Evolutionary conservation across 1,284 basidiomycete genomes (phyloP).

Genomic region (Porogramme epimiltina): DNA sequence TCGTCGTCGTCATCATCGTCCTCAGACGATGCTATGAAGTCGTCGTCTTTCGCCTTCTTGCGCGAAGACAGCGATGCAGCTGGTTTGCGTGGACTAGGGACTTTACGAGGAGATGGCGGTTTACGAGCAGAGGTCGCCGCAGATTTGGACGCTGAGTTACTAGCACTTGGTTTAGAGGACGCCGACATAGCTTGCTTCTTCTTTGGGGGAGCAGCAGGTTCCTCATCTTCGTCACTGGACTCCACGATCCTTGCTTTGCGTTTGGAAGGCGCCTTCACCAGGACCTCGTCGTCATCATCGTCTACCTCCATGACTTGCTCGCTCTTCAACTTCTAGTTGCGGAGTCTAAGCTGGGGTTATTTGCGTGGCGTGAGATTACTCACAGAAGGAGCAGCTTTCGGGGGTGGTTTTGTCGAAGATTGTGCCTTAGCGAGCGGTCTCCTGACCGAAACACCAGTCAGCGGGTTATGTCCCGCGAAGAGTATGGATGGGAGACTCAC

Average conservation of each 20-base stretch:
- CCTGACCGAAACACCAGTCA: background rate
- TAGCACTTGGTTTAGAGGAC: conserved; percentile 29
- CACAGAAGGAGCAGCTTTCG: background rate
- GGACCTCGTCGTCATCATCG: conserved; percentile 20
- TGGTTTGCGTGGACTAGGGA: background rate
- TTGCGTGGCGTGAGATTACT: background rate
- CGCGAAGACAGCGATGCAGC: background rate
- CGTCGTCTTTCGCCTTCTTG: conserved; percentile 26
- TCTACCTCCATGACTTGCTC: conserved; percentile 29
- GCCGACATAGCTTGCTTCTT: conserved; percentile 40
- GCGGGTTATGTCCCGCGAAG: background rate
- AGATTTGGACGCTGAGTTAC: conserved; percentile 16
- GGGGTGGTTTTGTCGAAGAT: background rate
- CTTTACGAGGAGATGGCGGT: conserved; percentile 1
- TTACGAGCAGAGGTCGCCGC: conserved; percentile 12
- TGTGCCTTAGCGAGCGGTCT: background rate
- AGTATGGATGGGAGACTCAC: background rate
- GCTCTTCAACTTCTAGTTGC: conserved; percentile 25
- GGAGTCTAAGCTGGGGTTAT: background rate
- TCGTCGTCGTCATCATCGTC: conserved; percentile 26
- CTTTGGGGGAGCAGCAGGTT: conserved; percentile 36
- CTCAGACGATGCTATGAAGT: conserved; percentile 24
- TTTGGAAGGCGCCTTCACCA: conserved; percentile 24
- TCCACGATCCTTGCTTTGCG: conserved; percentile 32
- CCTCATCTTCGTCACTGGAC: conserved; percentile 37